Conservation (phyloP, 2,329 filamentous ascomycete species). For the Trichoderma harzianum region DNA sequence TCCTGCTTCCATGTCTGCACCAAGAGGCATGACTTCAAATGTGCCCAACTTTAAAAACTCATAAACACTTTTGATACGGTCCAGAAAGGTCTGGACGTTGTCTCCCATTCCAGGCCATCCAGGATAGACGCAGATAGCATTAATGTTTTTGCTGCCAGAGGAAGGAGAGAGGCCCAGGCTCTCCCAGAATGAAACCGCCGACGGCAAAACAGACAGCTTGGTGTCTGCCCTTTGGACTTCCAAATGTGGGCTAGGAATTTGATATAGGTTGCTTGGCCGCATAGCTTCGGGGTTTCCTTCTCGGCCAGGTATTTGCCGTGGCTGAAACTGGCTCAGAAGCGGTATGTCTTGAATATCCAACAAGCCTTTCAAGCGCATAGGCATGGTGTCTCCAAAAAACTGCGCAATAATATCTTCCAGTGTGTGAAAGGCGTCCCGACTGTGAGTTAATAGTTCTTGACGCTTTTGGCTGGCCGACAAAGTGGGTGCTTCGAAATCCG, state of each 20-base stretch:
- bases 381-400: constrained; percentile 39
- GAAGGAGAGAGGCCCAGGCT: constrained; percentile 70
- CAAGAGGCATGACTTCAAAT: constrained; percentile 52
- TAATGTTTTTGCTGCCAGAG: constrained; percentile 67
- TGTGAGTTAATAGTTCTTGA: constrained; percentile 41
- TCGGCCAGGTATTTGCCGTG: constrained; percentile 43
- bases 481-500: constrained; percentile 20
- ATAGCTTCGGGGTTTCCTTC: constrained; percentile 44
- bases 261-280: constrained; percentile 54
- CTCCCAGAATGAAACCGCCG: constrained; percentile 78
- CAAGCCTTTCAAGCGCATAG: constrained; percentile 45
- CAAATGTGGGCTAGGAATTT: constrained; percentile 66
- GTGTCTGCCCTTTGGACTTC: constrained; percentile 68
- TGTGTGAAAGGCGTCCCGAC: constrained; percentile 48
- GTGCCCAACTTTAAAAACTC: constrained; percentile 70
- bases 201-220: constrained; percentile 69
- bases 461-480: constrained; percentile 34
- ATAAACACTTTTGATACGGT: constrained; percentile 66
- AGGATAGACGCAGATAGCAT: constrained; percentile 68
- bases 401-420: constrained; percentile 44
- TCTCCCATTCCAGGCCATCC: constrained; percentile 59
- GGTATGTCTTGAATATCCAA: constrained; percentile 58
- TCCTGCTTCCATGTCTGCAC: constrained; percentile 40
- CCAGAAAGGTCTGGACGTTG: constrained; percentile 61
- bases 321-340: constrained; percentile 50